Evolutionary conservation across 2,329 filamentous ascomycete species (phyloP).

Genomic region (Aspergillus ochraceus): DNA sequence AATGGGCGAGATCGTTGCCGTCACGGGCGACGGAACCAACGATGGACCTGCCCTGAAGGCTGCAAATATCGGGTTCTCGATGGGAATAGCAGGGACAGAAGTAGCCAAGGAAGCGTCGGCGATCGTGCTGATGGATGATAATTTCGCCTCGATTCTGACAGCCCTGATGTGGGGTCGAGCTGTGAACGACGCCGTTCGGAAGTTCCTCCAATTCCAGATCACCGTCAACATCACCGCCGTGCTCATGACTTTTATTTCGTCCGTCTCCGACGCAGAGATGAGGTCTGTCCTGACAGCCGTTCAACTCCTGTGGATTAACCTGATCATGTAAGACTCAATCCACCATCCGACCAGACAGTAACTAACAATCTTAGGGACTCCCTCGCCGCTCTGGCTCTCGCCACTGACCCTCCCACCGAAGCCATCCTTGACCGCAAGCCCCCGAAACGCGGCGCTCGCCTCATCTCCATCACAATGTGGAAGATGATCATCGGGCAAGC

Average conservation of each 20-base stretch:
- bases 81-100: conserved; percentile 64
- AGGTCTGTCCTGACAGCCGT: conserved; percentile 76
- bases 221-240: conserved; percentile 90
- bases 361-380: conserved; percentile 10
- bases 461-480: conserved; percentile 91
- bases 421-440: conserved; percentile 76
- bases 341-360: conserved; percentile 59
- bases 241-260: conserved; percentile 78
- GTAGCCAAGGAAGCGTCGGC: conserved; percentile 65
- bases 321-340: conserved; percentile 93
- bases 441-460: conserved; percentile 62
- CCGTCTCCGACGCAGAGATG: conserved; percentile 66
- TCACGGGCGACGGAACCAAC: conserved; percentile 64
- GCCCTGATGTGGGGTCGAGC: conserved; percentile 65
- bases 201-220: conserved; percentile 60
- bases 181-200: conserved; percentile 65
- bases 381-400: conserved; percentile 34
- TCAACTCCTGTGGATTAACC: conserved; percentile 87
- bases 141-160: conserved; percentile 62
- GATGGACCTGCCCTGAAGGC: conserved; percentile 63
- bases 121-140: conserved; percentile 66
- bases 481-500: conserved; percentile 96
- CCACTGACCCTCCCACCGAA: conserved; percentile 79
- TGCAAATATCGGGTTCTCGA: conserved; percentile 64
- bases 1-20: conserved; percentile 59